Evolutionary conservation across 2,329 filamentous ascomycete species (phyloP).

Genomic region (Fusarium sublunatum): DNA sequence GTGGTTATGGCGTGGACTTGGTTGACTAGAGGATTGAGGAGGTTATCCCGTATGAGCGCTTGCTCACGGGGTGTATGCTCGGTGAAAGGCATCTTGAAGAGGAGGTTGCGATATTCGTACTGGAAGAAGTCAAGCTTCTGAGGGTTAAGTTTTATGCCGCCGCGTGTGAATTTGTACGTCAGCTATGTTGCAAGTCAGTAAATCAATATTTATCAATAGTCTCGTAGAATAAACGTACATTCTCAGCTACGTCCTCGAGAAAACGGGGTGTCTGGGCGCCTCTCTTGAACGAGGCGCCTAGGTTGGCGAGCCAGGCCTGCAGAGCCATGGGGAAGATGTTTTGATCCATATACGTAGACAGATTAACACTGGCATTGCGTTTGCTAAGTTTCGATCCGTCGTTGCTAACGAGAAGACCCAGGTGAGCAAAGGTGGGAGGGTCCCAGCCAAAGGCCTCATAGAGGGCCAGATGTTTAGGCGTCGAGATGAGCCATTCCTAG

Average conservation of each 20-base stretch:
- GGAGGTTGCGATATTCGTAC: slow-evolving; percentile 65
- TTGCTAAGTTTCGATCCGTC: slow-evolving; percentile 87
- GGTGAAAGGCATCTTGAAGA: slow-evolving; percentile 45
- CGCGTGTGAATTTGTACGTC: slow-evolving; percentile 87
- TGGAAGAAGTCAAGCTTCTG: slow-evolving; percentile 87
- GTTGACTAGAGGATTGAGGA: slow-evolving; percentile 43
- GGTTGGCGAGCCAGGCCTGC: slow-evolving; percentile 84
- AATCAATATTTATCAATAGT: neutral
- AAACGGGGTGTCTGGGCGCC: slow-evolving; percentile 53
- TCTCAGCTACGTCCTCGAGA: slow-evolving; percentile 75
- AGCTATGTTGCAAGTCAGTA: slow-evolving; percentile 65
- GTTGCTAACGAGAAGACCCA: slow-evolving; percentile 77
- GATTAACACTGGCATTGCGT: slow-evolving; percentile 68
- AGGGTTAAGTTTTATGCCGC: slow-evolving; percentile 84
- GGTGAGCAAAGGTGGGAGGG: slow-evolving; percentile 80
- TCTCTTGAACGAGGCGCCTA: slow-evolving; percentile 57
- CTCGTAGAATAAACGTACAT: slow-evolving; percentile 60
- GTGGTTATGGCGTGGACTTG: slow-evolving; percentile 43
- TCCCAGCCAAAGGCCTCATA: slow-evolving; percentile 82
- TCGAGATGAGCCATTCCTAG: slow-evolving; percentile 95
- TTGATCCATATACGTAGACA: slow-evolving; percentile 62
- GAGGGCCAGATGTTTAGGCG: slow-evolving; percentile 76
- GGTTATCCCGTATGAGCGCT: slow-evolving; percentile 29
- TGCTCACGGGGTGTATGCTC: slow-evolving; percentile 40
- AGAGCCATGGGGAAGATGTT: slow-evolving; percentile 62